These are phyloP conservation scores for Colletotrichum chrysophilum DNA, from an alignment of 2,329 filamentous ascomycete species.

Conservation along the genomic window DNA sequence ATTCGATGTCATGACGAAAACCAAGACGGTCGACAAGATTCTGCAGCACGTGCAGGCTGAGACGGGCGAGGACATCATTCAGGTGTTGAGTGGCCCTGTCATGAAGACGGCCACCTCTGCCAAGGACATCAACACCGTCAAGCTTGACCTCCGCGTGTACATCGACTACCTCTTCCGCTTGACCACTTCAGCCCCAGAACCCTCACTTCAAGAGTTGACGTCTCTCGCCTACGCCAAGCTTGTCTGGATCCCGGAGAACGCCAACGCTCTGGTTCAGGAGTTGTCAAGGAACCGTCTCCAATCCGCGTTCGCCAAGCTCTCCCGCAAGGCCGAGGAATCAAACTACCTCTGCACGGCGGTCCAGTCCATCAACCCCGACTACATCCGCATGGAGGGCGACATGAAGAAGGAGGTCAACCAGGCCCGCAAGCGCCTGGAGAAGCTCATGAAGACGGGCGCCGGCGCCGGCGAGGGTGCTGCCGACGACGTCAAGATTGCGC, in stretches of 20 bases:
- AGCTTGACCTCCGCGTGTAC: slow-evolving; percentile 50
- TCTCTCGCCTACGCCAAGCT: slow-evolving; percentile 60
- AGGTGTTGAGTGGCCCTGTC: slow-evolving; percentile 37
- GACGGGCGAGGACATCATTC: slow-evolving; percentile 59
- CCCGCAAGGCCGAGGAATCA: slow-evolving; percentile 58
- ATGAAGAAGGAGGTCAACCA: slow-evolving; percentile 57
- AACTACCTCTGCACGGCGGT: slow-evolving; percentile 59
- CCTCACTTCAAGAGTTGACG: slow-evolving; percentile 57
- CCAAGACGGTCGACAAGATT: slow-evolving; percentile 81
- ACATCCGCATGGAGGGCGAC: slow-evolving; percentile 60
- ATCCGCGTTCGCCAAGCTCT: slow-evolving; percentile 62
- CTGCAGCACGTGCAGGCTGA: slow-evolving; percentile 63
- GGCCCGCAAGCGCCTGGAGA: slow-evolving; percentile 57
- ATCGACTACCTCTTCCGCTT: slow-evolving; percentile 60
- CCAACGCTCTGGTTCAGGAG: slow-evolving; percentile 42
- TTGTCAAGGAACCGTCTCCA: slow-evolving; percentile 61
- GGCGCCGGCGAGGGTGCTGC: slow-evolving; percentile 31
- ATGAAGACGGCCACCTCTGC: slow-evolving; percentile 14
- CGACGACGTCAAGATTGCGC: slow-evolving; percentile 47
- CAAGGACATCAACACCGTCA: slow-evolving; percentile 42
- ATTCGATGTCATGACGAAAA: slow-evolving; percentile 86
- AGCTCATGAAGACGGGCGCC: slow-evolving; percentile 48
- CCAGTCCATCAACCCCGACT: slow-evolving; percentile 55
- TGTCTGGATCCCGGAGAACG: slow-evolving; percentile 29
- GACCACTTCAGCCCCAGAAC: slow-evolving; percentile 40